Evolutionary conservation across 2,329 filamentous ascomycete species (phyloP), one percentile per base, ranked within the genome.

Genomic region (Nothopassalora personata): DNA sequence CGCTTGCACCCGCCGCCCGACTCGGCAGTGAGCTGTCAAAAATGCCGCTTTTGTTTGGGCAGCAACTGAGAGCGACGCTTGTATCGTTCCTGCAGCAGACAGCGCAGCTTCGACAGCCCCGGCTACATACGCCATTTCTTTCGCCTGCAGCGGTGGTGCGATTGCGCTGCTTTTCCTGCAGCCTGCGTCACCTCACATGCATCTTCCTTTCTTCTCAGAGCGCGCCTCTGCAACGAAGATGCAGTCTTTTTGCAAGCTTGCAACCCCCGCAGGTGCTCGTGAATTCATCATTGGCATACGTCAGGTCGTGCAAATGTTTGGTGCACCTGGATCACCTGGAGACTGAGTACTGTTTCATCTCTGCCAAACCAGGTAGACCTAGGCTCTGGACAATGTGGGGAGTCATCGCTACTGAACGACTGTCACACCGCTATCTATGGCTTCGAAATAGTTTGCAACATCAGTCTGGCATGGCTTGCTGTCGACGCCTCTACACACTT

Each of bases 71-170:
- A 33, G 30, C 53, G 48, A 28, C 53, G 39, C 39, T 34, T 23
- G 28, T 33, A n/a, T 28, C 15, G 53, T 55, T 55, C 53, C 53
- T 55, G 53, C 53, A 55, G 39, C 49, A 34, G 52, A 43, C 52
- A 28, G 52, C 39, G 36, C 52, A 54, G 28, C 52, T 54, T 2
- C 47, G n/a, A 23, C n/a, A 53, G 45, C 45, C 34, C 45, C 43
- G 53, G 53, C 53, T 27, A 33, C 30, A 18, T 23, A 48, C 39
- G 49, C 49, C 8, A 34, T 30, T 13, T 19, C 4, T 13, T 48
- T 19, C 28, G 33, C 43, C 53, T 48, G 39, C 53, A 48, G 36
- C 15, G n/a, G 46, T 48, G 19, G 46, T 28, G 39, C 52, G 27
- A 54, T 45, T 39, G 34, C 28, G 31, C 18, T 43, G 15, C 27